Percentiles rank a stretch among this genome's conserved stretches.
phyloP scores from a whole-genome alignment of 371 early-diverging fungal species.

The Mortierella sp. region DNA sequence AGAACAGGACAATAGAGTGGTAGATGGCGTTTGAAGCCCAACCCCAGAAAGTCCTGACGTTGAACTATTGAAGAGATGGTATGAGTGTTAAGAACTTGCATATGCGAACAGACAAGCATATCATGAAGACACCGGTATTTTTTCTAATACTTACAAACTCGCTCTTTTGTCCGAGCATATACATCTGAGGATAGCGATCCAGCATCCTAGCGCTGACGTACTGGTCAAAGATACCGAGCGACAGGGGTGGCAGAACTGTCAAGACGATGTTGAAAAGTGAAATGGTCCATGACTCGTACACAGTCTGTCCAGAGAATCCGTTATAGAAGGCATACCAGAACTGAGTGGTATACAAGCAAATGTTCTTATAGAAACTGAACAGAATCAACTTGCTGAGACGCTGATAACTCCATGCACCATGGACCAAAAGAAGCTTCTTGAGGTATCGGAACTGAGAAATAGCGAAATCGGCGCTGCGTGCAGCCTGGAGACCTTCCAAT shows the following conservation, averaged over 20 bases:
- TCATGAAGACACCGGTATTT: neutral
- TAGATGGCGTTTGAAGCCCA: conserved; percentile 95
- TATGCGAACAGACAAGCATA: neutral
- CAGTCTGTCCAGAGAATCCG: conserved; percentile 91
- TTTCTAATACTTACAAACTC: conserved; percentile 72
- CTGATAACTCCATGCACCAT: conserved; percentile 96
- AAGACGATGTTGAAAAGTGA: conserved; percentile 93
- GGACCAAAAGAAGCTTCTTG: conserved; percentile 90
- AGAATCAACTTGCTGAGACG: conserved; percentile 89
- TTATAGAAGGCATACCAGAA: conserved; percentile 96
- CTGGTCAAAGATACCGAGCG: conserved; percentile 95
- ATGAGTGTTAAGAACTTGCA: neutral
- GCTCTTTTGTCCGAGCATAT: conserved; percentile 90
- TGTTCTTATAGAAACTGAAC: conserved; percentile 97
- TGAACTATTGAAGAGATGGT: conserved; percentile 68
- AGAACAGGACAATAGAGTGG: conserved; percentile 75
- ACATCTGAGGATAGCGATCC: conserved; percentile 97
- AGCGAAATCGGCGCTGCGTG: conserved; percentile 96
- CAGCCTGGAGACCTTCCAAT: conserved; percentile 97
- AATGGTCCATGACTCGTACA: conserved; percentile 96
- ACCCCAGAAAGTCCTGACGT: conserved; percentile 93
- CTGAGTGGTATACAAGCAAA: conserved; percentile 96
- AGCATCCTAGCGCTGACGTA: conserved; percentile 92
- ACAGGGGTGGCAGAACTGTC: conserved; percentile 90
- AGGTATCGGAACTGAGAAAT: conserved; percentile 95